Percentiles rank a stretch among this genome's conserved stretches.
Evolutionary conservation across 2,329 filamentous ascomycete species (phyloP).

Genomic region (Aspergillus caelatus): DNA sequence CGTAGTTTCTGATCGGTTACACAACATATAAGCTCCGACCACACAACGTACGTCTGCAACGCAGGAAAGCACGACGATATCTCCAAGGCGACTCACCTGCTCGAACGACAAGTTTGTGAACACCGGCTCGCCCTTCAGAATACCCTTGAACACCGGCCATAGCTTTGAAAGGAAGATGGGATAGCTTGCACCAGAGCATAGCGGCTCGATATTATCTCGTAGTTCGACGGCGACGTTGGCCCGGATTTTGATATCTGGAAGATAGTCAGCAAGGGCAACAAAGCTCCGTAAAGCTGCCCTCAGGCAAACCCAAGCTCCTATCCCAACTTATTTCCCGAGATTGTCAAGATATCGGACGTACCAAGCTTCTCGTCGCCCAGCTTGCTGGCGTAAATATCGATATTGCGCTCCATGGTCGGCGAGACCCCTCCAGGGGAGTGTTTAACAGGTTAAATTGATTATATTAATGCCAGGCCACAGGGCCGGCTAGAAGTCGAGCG

Average conservation of each 20-base stretch:
- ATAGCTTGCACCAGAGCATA: slow-evolving; percentile 81
- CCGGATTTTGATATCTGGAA: slow-evolving; percentile 76
- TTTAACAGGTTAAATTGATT: slow-evolving; percentile 20
- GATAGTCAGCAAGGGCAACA: slow-evolving; percentile 11
- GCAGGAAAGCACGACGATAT: not conserved
- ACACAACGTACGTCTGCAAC: not conserved
- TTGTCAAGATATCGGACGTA: slow-evolving; percentile 31
- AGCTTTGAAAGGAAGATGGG: slow-evolving; percentile 79
- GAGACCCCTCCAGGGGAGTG: slow-evolving; percentile 25
- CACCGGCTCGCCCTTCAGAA: slow-evolving; percentile 81
- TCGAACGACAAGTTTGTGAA: slow-evolving; percentile 90
- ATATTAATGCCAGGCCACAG: slow-evolving; percentile 40
- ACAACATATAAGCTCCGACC: not conserved
- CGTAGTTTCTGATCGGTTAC: slow-evolving; percentile 70
- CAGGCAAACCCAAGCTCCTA: not conserved
- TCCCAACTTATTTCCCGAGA: not conserved
- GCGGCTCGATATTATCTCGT: slow-evolving; percentile 82
- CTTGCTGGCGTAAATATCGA: slow-evolving; percentile 54
- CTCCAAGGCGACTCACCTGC: slow-evolving; percentile 62
- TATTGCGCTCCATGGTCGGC: slow-evolving; percentile 47
- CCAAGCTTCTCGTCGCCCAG: slow-evolving; percentile 52
- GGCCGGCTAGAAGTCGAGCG: slow-evolving; percentile 38
- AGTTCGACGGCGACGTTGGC: slow-evolving; percentile 81
- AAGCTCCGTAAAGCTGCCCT: not conserved
- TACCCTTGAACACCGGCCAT: slow-evolving; percentile 85